phyloP scores from a whole-genome alignment of 2,329 filamentous ascomycete genomes.

The Venturia aucupariae region DNA sequence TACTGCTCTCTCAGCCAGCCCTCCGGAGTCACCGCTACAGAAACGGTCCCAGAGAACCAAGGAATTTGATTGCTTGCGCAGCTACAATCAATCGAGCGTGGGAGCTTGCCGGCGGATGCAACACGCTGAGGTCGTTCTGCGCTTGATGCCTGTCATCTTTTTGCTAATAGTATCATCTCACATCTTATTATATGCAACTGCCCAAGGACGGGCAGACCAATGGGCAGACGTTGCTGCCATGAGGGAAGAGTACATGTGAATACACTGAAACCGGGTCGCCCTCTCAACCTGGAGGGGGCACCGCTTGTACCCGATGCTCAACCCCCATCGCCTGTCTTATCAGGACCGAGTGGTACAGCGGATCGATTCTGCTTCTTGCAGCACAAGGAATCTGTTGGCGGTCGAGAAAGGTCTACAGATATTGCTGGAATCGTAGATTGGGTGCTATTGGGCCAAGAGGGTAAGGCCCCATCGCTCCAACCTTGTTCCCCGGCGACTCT shows the following conservation, averaged over 20 bases:
- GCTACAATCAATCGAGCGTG: conserved; percentile 4
- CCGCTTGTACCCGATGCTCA: neutral
- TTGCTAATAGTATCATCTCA: neutral
- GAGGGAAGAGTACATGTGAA: neutral
- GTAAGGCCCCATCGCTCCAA: neutral
- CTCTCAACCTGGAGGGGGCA: neutral
- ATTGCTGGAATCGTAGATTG: neutral
- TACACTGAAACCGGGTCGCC: neutral
- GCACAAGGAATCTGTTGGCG: neutral
- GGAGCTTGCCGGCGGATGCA: conserved; percentile 1
- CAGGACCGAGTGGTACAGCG: neutral
- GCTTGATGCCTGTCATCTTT: neutral
- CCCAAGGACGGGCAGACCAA: neutral
- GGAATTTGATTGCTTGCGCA: conserved; percentile 7
- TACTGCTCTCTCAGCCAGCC: neutral
- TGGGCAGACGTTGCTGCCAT: neutral
- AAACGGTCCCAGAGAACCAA: neutral
- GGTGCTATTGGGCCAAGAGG: neutral
- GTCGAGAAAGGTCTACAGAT: neutral
- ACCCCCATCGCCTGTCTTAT: conserved; percentile 2
- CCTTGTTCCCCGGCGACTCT: neutral
- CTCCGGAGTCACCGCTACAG: neutral
- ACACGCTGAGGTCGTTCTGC: no score
- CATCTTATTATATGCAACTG: neutral
- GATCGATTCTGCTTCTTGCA: conserved; percentile 1